Conservation (phyloP, 163 green algal species). For the Trebouxia gelatinosa region DNA sequence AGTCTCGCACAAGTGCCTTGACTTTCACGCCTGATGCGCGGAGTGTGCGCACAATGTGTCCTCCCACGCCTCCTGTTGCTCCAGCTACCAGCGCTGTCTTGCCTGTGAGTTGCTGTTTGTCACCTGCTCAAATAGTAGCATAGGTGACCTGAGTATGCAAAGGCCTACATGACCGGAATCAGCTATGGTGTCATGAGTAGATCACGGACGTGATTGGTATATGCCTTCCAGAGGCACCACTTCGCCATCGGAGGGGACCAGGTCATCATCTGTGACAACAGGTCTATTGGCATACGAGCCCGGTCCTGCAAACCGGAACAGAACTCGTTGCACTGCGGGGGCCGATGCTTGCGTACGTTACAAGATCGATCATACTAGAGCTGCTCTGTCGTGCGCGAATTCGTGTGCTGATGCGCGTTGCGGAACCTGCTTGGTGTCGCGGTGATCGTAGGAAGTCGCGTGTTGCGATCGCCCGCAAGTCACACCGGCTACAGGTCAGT, state of each 20-base stretch:
- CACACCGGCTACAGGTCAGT: no score
- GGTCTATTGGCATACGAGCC: no score
- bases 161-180: neutral
- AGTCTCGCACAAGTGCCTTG: conserved; percentile 63
- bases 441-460: no score
- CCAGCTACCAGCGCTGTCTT: conserved; percentile 67
- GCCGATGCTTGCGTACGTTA: no score
- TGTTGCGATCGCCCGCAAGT: no score
- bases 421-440: no score
- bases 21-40: conserved; percentile 48
- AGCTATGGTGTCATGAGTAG: neutral
- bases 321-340: no score
- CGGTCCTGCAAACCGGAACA: no score
- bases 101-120: conserved; percentile 19
- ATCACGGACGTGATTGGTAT: neutral
- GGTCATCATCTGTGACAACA: conserved; percentile 16
- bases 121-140: neutral
- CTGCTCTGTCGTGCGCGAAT: no score
- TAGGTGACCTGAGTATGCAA: neutral
- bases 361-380: no score
- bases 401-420: no score
- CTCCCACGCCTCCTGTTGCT: conserved; percentile 68
- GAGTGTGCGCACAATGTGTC: conserved; percentile 51
- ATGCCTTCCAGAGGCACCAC: conserved; percentile 28
- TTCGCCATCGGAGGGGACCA: conserved; percentile 34